phyloP scores from a whole-genome alignment of 768 basidiomycete species.

The Kwoniella shandongensis region DNA sequence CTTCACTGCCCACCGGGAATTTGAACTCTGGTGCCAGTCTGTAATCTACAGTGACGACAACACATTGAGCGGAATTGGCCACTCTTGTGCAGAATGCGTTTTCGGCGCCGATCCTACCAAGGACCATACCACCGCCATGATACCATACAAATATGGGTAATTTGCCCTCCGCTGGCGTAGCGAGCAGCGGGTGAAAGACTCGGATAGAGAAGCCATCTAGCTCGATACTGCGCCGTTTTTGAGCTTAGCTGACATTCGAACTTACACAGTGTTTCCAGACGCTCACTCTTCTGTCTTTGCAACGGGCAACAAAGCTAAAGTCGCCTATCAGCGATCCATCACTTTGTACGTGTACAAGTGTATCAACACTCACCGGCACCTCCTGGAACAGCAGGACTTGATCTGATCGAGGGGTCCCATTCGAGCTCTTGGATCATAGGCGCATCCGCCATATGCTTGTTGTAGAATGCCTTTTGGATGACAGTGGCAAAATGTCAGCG shows the following conservation, averaged over 20 bases:
- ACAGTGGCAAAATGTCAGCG: neutral
- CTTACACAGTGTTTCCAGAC: too few relatives aligned
- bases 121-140: slow-evolving; percentile 77
- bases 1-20: slow-evolving; percentile 71
- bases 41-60: slow-evolving; percentile 69
- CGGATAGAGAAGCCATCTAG: slow-evolving; percentile 62
- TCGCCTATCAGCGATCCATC: too few relatives aligned
- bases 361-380: slow-evolving; percentile 18
- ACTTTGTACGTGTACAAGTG: too few relatives aligned
- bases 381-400: slow-evolving; percentile 24
- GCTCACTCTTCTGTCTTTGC: slow-evolving; percentile 19
- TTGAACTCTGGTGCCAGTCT: slow-evolving; percentile 69
- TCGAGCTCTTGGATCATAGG: slow-evolving; percentile 23
- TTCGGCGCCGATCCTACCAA: slow-evolving; percentile 63
- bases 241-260: neutral
- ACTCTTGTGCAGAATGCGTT: slow-evolving; percentile 65
- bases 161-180: slow-evolving; percentile 49
- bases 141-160: slow-evolving; percentile 68
- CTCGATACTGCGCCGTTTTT: slow-evolving; percentile 21
- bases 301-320: slow-evolving; percentile 13
- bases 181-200: slow-evolving; percentile 61
- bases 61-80: slow-evolving; percentile 64
- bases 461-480: slow-evolving; percentile 46
- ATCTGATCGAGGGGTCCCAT: slow-evolving; percentile 19
- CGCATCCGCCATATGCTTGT: slow-evolving; percentile 24